Evolutionary conservation across 441 rosid genomes (phyloP).

Genomic region (Mallotus japonicus): DNA sequence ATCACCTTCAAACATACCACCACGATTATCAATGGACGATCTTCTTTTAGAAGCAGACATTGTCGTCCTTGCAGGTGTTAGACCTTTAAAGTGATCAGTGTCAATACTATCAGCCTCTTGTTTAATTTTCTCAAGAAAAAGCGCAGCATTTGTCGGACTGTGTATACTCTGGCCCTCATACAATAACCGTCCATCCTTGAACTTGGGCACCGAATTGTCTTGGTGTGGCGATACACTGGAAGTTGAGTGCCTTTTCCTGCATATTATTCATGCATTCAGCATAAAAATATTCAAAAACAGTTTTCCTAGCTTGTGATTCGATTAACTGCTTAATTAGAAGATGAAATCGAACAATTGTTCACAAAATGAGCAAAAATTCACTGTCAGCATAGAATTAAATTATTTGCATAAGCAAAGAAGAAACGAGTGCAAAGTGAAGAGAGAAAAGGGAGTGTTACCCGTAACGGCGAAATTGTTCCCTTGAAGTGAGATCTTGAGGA

Average conservation of each 20-base stretch:
- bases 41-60: constrained; percentile 54
- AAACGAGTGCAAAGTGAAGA: not conserved
- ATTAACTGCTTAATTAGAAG: too few relatives aligned
- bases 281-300: not conserved
- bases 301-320: too few relatives aligned
- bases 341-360: too few relatives aligned
- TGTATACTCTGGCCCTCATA: constrained; percentile 81
- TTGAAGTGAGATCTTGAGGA: constrained; percentile 60
- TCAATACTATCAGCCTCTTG: constrained; percentile 74
- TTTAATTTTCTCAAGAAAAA: constrained; percentile 90
- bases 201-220: constrained; percentile 48
- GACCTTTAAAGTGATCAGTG: constrained; percentile 44
- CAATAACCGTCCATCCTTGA: constrained; percentile 61
- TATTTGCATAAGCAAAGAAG: too few relatives aligned
- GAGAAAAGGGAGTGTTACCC: constrained; percentile 43
- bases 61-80: constrained; percentile 38
- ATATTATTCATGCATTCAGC: not conserved
- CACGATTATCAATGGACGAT: constrained; percentile 39
- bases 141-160: constrained; percentile 89
- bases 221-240: constrained; percentile 52
- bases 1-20: constrained; percentile 39
- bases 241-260: constrained; percentile 76
- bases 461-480: constrained; percentile 84
- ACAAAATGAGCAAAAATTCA: too few relatives aligned
- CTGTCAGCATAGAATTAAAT: too few relatives aligned